A percentile compares a stretch with the other conserved stretches of the same genome.
Conservation (phyloP, 2,329 filamentous ascomycete species). For the Scedosporium dehoogii region DNA sequence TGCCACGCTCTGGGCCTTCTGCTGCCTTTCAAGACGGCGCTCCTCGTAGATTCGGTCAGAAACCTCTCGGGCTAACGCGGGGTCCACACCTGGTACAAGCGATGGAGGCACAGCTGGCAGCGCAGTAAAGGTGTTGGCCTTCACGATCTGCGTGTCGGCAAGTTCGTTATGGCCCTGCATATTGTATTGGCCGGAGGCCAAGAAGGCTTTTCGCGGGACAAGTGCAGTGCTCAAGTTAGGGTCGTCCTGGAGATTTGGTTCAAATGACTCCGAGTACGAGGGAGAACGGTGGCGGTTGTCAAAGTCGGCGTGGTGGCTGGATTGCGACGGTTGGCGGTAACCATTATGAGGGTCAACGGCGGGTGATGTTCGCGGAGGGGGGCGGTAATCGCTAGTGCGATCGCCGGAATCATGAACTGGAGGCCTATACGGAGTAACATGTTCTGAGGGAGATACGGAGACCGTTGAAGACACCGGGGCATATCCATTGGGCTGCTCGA, state of each 20-base stretch:
- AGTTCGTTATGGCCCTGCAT: neutral
- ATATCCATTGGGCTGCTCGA: neutral
- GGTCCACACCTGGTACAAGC: constrained; percentile 52
- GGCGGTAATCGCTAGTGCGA: neutral
- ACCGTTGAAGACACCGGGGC: neutral
- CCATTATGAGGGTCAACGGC: neutral
- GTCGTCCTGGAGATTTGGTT: constrained; percentile 8
- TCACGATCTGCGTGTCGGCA: neutral
- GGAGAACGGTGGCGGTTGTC: neutral
- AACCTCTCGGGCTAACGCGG: constrained; percentile 44
- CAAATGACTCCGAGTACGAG: neutral
- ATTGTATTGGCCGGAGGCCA: neutral
- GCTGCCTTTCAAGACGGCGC: constrained; percentile 33
- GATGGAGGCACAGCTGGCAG: constrained; percentile 41
- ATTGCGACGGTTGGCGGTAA: neutral
- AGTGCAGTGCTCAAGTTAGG: constrained; percentile 10
- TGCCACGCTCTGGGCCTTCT: constrained; percentile 17
- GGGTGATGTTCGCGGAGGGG: neutral
- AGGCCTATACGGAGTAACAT: neutral
- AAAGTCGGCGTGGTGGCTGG: neutral
- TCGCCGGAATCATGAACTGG: neutral
- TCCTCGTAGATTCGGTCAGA: constrained; percentile 48
- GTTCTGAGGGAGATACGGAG: constrained; percentile 1
- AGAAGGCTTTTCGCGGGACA: constrained; percentile 4
- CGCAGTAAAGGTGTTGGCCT: neutral